Evolutionary conservation across 768 basidiomycete species (phyloP).

Genomic region (Boletus speciosus): DNA sequence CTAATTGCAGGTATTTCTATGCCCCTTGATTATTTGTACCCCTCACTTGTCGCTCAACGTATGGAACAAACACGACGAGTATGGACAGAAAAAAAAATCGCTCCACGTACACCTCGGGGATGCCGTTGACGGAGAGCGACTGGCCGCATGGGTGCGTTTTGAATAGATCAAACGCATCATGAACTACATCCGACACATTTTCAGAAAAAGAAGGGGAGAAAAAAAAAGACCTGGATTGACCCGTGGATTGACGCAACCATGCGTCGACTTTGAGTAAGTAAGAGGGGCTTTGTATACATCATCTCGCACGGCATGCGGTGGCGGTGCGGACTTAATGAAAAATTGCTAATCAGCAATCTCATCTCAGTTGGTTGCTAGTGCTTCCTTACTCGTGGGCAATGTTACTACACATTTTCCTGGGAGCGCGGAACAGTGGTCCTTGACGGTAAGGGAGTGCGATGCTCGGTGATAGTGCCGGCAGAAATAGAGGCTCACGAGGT

Average conservation of each 20-base stretch:
- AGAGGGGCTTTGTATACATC: conserved; percentile 18
- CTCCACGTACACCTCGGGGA: conserved; percentile 17
- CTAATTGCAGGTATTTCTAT: conserved; percentile 6
- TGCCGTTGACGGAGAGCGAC: conserved; percentile 10
- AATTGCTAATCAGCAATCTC: conserved; percentile 23
- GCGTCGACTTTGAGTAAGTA: conserved; percentile 8
- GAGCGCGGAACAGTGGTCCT: conserved; percentile 17
- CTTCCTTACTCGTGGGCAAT: conserved; percentile 25
- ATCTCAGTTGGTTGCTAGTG: conserved; percentile 27
- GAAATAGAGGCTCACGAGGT: conserved; percentile 1
- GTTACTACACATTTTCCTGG: conserved; percentile 26
- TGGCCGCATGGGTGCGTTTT: conserved; percentile 5
- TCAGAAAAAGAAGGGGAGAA: not conserved
- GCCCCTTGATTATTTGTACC: not conserved
- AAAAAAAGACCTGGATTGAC: conserved; percentile 1
- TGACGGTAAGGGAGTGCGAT: conserved; percentile 18
- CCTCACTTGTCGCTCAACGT: not conserved
- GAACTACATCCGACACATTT: not conserved
- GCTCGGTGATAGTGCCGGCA: conserved; percentile 14
- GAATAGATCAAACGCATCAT: conserved; percentile 3
- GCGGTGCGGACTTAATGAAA: conserved; percentile 28
- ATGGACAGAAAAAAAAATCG: not conserved
- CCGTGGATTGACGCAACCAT: conserved; percentile 23
- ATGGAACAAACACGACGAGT: conserved; percentile 5
- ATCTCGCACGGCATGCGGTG: conserved; percentile 26